Conservation (phyloP, 805 yeast genomes). For the Lachancea quebecensis region DNA sequence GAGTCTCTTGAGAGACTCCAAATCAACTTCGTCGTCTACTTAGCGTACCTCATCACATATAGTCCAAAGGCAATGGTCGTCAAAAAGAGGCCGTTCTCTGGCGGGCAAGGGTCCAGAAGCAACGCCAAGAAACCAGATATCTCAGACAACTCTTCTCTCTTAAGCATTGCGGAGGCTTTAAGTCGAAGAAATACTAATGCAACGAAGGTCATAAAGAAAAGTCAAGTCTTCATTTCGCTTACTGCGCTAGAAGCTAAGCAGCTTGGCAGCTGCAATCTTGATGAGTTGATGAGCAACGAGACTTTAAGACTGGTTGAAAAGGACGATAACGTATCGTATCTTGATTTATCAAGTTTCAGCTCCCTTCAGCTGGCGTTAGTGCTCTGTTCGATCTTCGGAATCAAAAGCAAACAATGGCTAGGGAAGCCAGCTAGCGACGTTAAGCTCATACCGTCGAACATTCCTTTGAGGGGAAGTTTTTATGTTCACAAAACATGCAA, state of each 20-base stretch:
- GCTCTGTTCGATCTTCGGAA: constrained; percentile 2
- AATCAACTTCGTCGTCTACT: background rate
- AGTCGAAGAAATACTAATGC: background rate
- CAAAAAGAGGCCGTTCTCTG: constrained; percentile 13
- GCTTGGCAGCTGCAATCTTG: background rate
- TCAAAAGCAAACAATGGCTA: constrained; percentile 2
- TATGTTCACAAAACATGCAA: constrained; percentile 4
- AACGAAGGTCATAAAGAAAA: background rate
- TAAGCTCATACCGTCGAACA: background rate
- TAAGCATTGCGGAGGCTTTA: background rate
- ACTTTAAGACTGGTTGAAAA: background rate
- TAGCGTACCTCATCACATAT: background rate
- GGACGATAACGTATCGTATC: background rate
- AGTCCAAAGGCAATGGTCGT: constrained; percentile 7
- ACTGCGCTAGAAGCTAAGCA: background rate
- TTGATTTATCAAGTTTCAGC: constrained; percentile 1
- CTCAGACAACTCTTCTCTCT: background rate
- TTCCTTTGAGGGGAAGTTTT: constrained; percentile 6
- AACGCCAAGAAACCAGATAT: background rate
- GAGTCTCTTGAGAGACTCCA: background rate
- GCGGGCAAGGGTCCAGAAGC: constrained; percentile 4
- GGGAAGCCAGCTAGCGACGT: background rate
- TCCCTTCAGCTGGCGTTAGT: constrained; percentile 2
- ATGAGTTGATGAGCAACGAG: background rate
- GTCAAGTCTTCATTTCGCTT: background rate